phyloP scores from a whole-genome alignment of 2,329 filamentous ascomycete genomes.

The Neurospora sp. region DNA sequence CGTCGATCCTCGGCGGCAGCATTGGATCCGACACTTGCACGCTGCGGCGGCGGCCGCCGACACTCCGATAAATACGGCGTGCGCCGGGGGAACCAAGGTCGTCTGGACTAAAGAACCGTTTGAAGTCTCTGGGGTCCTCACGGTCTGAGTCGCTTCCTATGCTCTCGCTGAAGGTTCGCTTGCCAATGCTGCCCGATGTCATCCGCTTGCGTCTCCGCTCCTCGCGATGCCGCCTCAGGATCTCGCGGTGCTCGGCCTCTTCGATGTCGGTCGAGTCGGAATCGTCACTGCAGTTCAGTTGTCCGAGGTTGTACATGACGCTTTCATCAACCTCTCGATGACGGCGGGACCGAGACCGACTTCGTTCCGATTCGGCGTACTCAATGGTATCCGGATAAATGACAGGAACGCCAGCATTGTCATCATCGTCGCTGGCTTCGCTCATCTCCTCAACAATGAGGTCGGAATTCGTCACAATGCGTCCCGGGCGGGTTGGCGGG shows the following conservation, averaged over 20 bases:
- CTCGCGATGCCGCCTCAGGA: constrained; percentile 31
- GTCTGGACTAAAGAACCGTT: constrained; percentile 27
- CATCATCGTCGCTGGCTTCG: constrained; percentile 36
- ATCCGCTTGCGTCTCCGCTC: constrained; percentile 35
- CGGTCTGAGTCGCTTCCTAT: constrained; percentile 39
- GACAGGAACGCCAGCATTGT: constrained; percentile 26
- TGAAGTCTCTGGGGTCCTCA: constrained; percentile 19
- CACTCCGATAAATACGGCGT: constrained; percentile 32
- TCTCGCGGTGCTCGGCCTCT: constrained; percentile 26
- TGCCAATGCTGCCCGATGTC: constrained; percentile 43
- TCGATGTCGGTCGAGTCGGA: constrained; percentile 30
- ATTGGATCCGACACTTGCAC: constrained; percentile 38
- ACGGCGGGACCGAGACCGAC: constrained; percentile 24
- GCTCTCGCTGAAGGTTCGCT: constrained; percentile 42
- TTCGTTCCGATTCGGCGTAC: constrained; percentile 30
- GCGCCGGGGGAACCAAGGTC: constrained; percentile 36
- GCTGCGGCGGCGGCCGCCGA: constrained; percentile 33
- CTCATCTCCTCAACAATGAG: constrained; percentile 35
- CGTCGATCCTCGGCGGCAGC: constrained; percentile 39
- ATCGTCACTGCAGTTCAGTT: constrained; percentile 34
- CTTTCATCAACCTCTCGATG: constrained; percentile 27
- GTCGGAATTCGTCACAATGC: constrained; percentile 13
- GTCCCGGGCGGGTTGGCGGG: constrained; percentile 1
- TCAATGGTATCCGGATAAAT: constrained; percentile 38
- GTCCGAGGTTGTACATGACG: constrained; percentile 34